Percentiles rank a stretch among this genome's conserved stretches.
phyloP scores from a whole-genome alignment of 352 stramenopile species.

The Phytopythium oedochilum region DNA sequence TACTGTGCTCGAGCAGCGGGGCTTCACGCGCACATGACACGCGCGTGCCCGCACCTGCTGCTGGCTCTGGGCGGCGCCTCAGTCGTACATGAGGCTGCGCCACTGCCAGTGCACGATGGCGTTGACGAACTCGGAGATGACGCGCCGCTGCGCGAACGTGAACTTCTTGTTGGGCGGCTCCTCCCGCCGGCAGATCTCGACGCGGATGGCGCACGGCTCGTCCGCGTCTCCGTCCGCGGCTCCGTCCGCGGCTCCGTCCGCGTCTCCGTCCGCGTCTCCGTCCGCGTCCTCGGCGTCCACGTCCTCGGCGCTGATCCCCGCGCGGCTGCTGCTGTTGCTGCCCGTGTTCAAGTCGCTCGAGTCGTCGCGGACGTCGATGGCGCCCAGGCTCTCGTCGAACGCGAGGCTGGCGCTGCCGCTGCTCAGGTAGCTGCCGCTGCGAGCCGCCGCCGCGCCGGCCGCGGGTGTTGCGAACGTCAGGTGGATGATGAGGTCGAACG shows the following conservation, averaged over 20 bases:
- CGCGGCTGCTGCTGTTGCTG: slow-evolving; percentile 9
- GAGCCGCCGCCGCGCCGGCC: slow-evolving; percentile 3
- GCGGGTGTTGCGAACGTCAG: slow-evolving; percentile 58
- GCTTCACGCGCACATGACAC: too few species aligned
- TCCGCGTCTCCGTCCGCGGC: slow-evolving; percentile 3
- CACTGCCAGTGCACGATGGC: slow-evolving; percentile 87
- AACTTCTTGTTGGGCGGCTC: slow-evolving; percentile 76
- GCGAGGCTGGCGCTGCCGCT: slow-evolving; percentile 4
- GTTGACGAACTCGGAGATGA: slow-evolving; percentile 86
- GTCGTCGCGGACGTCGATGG: neutral
- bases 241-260: neutral
- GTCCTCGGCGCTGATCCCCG: slow-evolving; percentile 25
- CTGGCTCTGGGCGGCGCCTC: too few species aligned
- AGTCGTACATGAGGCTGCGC: slow-evolving; percentile 84
- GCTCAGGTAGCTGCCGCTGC: slow-evolving; percentile 14
- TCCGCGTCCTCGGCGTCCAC: slow-evolving; percentile 6
- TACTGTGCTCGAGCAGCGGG: too few species aligned
- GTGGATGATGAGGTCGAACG: slow-evolving; percentile 86
- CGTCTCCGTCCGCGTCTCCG: neutral
- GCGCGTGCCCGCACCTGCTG: too few species aligned
- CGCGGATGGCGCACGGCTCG: slow-evolving; percentile 21
- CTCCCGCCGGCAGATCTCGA: slow-evolving; percentile 85
- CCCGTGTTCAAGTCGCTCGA: slow-evolving; percentile 10
- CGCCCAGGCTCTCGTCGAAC: neutral
- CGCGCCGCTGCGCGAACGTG: slow-evolving; percentile 73